phyloP scores from a whole-genome alignment of 1,284 basidiomycete genomes.

The Rhodotorula sp. region DNA sequence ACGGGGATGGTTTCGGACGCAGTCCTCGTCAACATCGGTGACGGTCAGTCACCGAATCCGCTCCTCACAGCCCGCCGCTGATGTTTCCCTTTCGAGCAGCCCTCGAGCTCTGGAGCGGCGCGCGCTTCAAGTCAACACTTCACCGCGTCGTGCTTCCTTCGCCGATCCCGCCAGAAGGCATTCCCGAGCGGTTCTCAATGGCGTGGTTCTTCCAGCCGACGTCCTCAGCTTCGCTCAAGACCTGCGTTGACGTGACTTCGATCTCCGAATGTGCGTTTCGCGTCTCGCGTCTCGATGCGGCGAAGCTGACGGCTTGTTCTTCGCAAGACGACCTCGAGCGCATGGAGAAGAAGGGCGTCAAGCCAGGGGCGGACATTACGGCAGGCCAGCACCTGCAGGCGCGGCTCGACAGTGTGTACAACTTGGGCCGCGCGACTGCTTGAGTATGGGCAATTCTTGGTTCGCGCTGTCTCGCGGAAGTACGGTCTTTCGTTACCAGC shows the following conservation, averaged over 20 bases:
- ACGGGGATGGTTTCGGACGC: constrained; percentile 28
- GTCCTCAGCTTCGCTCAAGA: constrained; percentile 22
- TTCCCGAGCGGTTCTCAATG: constrained; percentile 34
- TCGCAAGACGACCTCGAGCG: constrained; percentile 24
- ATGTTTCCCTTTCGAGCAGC: neutral
- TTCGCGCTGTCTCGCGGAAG: neutral
- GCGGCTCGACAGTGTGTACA: constrained; percentile 32
- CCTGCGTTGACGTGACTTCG: constrained; percentile 25
- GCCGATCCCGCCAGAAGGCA: constrained; percentile 25
- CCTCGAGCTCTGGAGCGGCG: constrained; percentile 33
- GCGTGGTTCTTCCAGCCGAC: constrained; percentile 39
- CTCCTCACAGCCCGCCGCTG: neutral
- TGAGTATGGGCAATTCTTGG: neutral
- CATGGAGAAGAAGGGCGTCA: constrained; percentile 36
- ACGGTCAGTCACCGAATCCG: neutral
- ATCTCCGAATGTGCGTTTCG: constrained; percentile 26
- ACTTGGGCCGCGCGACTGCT: neutral
- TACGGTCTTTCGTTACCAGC: neutral
- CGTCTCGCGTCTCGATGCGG: too few relatives aligned
- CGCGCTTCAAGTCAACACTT: constrained; percentile 34
- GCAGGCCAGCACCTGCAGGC: constrained; percentile 28
- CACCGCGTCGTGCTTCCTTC: constrained; percentile 34
- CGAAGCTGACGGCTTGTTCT: neutral
- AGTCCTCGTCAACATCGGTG: constrained; percentile 35
- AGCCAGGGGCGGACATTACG: constrained; percentile 23